Conservation (phyloP, 352 stramenopile genomes). For the Phytophthora cryptogea region DNA sequence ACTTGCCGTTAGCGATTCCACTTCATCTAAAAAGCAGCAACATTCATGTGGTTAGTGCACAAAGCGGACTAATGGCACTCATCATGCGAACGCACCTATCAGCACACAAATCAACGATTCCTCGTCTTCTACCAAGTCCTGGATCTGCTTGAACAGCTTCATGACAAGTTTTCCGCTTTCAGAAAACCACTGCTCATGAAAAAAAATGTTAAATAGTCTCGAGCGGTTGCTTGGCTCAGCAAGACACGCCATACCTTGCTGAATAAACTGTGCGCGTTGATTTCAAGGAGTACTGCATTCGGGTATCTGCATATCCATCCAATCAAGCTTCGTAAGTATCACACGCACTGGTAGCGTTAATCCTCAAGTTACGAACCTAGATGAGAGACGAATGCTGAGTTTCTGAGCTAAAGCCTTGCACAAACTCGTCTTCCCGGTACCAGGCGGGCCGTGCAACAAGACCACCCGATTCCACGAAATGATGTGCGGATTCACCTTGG, state of each 20-base stretch:
- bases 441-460: conserved; percentile 90
- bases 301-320: conserved; percentile 43
- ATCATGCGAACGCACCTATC: conserved; percentile 58
- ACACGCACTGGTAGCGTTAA: neutral
- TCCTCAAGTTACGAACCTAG: conserved; percentile 41
- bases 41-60: neutral
- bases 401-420: conserved; percentile 93
- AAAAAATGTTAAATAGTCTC: neutral
- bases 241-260: conserved; percentile 54
- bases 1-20: conserved; percentile 90
- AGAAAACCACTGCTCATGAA: conserved; percentile 89
- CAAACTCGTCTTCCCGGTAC: conserved; percentile 93
- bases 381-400: conserved; percentile 85
- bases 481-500: conserved; percentile 85
- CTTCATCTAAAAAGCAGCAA: conserved; percentile 70
- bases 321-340: conserved; percentile 1
- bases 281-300: conserved; percentile 85
- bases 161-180: conserved; percentile 94
- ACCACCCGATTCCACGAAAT: conserved; percentile 93
- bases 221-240: neutral
- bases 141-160: conserved; percentile 91
- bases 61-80: neutral
- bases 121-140: conserved; percentile 90
- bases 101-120: conserved; percentile 91
- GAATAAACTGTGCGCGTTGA: conserved; percentile 94